phyloP scores from a whole-genome alignment of 73 alveolate species.

The Tetrahymena malaccensis region DNA sequence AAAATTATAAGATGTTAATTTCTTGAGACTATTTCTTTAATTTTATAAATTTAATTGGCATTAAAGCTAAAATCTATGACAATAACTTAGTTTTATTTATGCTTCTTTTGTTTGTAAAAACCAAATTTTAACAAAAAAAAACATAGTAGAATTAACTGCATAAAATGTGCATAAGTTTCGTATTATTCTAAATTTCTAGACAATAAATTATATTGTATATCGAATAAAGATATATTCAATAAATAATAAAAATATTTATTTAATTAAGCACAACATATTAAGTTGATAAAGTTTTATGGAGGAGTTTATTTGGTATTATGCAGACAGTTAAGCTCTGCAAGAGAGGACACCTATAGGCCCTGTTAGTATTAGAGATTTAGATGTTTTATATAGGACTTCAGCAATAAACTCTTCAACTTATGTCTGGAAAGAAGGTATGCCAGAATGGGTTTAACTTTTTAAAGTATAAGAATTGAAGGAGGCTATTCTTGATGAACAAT shows the following conservation, averaged over 20 bases:
- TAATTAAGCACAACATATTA: not conserved
- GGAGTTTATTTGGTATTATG: constrained; percentile 3
- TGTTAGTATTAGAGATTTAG: constrained; percentile 44
- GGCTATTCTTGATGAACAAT: constrained; percentile 19
- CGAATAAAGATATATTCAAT: not conserved
- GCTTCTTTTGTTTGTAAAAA: no score
- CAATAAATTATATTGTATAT: not conserved
- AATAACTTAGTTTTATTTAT: no score
- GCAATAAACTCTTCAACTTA: constrained; percentile 30
- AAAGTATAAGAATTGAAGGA: constrained; percentile 47
- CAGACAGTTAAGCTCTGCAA: not conserved
- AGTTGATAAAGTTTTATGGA: not conserved
- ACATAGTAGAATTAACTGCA: not conserved
- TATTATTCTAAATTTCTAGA: not conserved
- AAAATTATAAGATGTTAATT: no score
- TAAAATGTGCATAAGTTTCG: no score
- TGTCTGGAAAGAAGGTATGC: constrained; percentile 63
- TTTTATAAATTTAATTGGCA: no score
- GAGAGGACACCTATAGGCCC: constrained; percentile 34
- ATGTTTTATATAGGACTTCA: constrained; percentile 57
- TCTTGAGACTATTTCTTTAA: no score
- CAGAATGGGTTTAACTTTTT: constrained; percentile 47
- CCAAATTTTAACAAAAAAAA: no score
- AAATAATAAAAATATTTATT: not conserved
- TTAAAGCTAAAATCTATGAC: no score